A percentile compares a stretch with the other conserved stretches of the same genome.
phyloP scores from a whole-genome alignment of 441 rosid species.

The Sinapis alba region DNA sequence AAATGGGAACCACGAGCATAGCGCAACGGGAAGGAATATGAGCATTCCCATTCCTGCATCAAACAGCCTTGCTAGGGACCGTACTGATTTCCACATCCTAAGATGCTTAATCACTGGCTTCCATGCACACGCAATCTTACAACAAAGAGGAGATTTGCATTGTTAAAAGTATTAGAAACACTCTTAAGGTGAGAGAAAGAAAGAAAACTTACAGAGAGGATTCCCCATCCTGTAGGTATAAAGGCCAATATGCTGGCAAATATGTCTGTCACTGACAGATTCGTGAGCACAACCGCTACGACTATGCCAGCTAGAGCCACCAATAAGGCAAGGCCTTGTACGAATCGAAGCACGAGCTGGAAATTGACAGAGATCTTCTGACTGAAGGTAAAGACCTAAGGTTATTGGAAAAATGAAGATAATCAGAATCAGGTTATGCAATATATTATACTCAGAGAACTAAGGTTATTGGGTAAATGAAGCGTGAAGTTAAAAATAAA shows the following conservation, averaged over 20 bases:
- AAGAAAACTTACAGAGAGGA: conserved; percentile 70
- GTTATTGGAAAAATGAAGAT: neutral
- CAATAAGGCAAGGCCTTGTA: conserved; percentile 84
- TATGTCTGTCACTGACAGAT: conserved; percentile 63
- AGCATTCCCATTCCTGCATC: conserved; percentile 99
- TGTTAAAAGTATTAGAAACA: neutral
- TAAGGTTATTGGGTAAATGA: conserved; percentile 4
- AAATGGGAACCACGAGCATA: conserved; percentile 97
- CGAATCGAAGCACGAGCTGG: conserved; percentile 88
- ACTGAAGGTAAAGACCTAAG: conserved; percentile 94
- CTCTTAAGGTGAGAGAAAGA: neutral
- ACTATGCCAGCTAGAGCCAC: conserved; percentile 79
- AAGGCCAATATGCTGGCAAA: conserved; percentile 90
- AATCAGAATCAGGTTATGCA: conserved; percentile 17
- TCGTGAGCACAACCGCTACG: conserved; percentile 60
- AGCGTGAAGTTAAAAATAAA: neutral
- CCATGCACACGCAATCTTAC: conserved; percentile 94
- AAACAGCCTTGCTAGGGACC: conserved; percentile 83
- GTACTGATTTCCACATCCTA: conserved; percentile 88
- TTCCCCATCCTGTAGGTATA: conserved; percentile 97
- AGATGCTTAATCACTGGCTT: conserved; percentile 82
- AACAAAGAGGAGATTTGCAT: neutral
- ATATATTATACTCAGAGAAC: neutral
- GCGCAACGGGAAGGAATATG: conserved; percentile 81
- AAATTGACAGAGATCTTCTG: conserved; percentile 98